phyloP scores from a whole-genome alignment of 1,139 yeast genomes.

The Nakaseomyces bracarensis region DNA sequence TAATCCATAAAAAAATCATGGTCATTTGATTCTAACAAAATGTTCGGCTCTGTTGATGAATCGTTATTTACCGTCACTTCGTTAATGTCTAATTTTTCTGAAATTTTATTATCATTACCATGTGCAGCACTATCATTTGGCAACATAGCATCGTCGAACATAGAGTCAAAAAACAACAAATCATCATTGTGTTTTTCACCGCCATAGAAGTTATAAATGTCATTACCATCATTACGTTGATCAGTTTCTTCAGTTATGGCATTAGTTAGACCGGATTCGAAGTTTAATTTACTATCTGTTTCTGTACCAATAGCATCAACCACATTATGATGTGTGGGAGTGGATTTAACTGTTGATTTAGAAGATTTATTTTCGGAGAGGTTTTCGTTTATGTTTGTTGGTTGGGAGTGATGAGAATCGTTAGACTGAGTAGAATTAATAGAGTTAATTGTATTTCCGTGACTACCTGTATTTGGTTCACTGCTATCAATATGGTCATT shows the following conservation, averaged over 20 bases:
- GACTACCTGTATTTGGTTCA: neutral
- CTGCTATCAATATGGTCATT: neutral
- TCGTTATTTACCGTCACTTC: neutral
- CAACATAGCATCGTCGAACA: constrained; percentile 2
- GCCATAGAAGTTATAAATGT: constrained; percentile 2
- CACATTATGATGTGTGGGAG: neutral
- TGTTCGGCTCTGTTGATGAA: neutral
- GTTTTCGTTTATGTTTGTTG: neutral
- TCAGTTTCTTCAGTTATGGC: neutral
- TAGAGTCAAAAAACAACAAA: constrained; percentile 3
- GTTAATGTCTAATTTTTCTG: neutral
- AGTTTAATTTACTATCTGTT: neutral
- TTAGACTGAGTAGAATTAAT: neutral
- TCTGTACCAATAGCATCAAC: neutral
- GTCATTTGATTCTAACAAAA: neutral
- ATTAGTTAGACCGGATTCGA: neutral
- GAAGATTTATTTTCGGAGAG: neutral
- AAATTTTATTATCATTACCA: neutral
- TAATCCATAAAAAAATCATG: constrained; percentile 2
- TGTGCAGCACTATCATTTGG: neutral
- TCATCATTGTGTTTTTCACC: neutral
- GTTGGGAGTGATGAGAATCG: neutral
- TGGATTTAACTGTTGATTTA: neutral
- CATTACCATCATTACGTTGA: neutral
- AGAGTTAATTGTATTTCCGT: neutral